Conservation (phyloP, 176 grass and related monocot species). For the Lolium rigidum region DNA sequence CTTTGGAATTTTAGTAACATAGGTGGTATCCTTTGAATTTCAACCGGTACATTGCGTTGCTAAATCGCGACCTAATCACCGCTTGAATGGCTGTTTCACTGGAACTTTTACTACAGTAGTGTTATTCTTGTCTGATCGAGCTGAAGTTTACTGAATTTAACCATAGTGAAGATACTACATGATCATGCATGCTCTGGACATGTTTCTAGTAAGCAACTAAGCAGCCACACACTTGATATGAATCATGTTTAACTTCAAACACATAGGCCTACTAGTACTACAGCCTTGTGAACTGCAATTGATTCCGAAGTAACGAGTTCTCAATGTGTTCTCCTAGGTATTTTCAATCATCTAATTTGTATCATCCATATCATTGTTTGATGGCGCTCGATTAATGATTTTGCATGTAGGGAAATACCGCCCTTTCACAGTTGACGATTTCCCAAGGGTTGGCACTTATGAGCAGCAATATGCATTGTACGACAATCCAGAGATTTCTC, state of each 20-base stretch:
- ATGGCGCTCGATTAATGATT: conserved; percentile 1
- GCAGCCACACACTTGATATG: neutral
- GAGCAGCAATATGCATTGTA: conserved; percentile 1
- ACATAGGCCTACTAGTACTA: neutral
- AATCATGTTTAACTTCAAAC: neutral
- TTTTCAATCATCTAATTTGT: neutral
- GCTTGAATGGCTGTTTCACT: neutral
- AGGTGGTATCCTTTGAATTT: too few relatives aligned
- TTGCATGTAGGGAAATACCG: conserved; percentile 18
- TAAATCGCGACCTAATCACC: neutral
- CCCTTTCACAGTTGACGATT: conserved; percentile 29
- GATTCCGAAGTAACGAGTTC: neutral
- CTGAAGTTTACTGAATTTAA: neutral
- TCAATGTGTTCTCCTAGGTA: neutral
- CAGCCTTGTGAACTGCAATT: neutral
- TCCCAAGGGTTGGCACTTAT: conserved; percentile 36
- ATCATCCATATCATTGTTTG: neutral
- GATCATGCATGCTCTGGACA: neutral
- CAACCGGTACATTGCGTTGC: too few relatives aligned
- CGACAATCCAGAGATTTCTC: neutral
- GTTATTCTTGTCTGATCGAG: neutral
- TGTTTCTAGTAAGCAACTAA: too few relatives aligned
- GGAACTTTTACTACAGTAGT: neutral
- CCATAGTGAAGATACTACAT: neutral
- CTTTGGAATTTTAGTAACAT: neutral